Evolutionary conservation across 352 stramenopile species (phyloP), one percentile per base, ranked within the genome.

Genomic region (Pythium rishiriense): DNA sequence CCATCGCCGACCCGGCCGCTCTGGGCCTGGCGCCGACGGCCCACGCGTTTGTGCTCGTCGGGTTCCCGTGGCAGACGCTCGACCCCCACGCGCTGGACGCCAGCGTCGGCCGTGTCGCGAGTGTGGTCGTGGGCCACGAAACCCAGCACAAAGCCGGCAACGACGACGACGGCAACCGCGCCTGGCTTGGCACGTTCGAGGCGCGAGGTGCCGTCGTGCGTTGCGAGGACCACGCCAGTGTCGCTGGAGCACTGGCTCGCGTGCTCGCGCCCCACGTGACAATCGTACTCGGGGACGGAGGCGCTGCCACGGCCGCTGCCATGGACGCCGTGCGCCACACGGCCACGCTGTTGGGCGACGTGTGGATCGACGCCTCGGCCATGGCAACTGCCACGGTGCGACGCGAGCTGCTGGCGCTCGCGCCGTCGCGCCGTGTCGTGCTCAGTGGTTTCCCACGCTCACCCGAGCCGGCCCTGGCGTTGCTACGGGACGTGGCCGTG

Each of bases 1-100:
- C 35, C 0, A 37, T 79, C 43, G 17, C 31, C 1, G 54, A 68
- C n/a, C 66, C 60, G 0, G 59, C 26, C 2, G 35, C 54, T 2
- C 10, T 68, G 8, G 33, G 33, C 12, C 45, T 68, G 1, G 31
- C 41, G 37, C 25, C 24, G 7, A 48, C 59, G 24, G 42, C 48
- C 0, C 75, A 83, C 37, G 76, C 77, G 25, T 78, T 84, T 46
- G 24, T 88, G 21, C n/a, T 88, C 11, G 24, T 69, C 6, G 77
- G 69, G 0, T 88, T 88, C 17, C 74, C 75, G 19, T 79, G 73
- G 71, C 50, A 42, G 3, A 24, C 74, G 4, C 58, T 80, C 0
- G 56, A 63, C 26, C 50, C 62, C 37, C 47, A 26, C 1, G 69
- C 70, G 21, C 55, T 87, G n/a, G 75, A 85, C 26, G 33, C 62